Evolutionary conservation across 805 yeast species (phyloP).

Genomic region (Brettanomyces nanus): DNA sequence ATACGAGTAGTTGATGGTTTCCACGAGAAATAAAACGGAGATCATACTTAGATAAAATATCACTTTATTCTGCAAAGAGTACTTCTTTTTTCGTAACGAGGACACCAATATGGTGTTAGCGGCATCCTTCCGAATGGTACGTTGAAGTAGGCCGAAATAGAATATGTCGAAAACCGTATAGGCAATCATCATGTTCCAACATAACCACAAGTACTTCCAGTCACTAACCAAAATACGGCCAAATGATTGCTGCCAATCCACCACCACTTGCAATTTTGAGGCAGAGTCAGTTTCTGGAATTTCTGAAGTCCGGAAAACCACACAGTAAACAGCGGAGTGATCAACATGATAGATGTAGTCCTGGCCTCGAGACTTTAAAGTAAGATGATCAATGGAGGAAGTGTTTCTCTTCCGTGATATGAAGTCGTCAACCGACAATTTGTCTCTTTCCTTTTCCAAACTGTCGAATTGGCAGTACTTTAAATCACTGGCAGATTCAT

Average conservation of each 20-base stretch:
- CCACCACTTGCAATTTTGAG: constrained; percentile 9
- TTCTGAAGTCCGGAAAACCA: constrained; percentile 14
- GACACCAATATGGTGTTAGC: constrained; percentile 15
- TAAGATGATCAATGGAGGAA: constrained; percentile 14
- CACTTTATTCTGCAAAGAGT: constrained; percentile 21
- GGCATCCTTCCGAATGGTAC: constrained; percentile 9
- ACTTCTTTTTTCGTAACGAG: constrained; percentile 13
- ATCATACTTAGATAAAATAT: constrained; percentile 14
- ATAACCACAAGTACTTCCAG: constrained; percentile 18
- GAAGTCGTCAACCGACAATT: constrained; percentile 12
- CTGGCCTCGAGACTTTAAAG: constrained; percentile 2
- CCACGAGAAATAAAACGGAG: constrained; percentile 12
- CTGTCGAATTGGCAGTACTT: constrained; percentile 17
- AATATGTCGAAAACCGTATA: constrained; percentile 12
- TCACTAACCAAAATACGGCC: constrained; percentile 24
- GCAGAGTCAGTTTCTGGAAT: constrained; percentile 7
- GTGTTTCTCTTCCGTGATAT: constrained; percentile 11
- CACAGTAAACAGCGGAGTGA: constrained; percentile 21
- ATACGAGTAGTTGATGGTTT: constrained; percentile 10
- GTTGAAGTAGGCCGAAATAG: constrained; percentile 12
- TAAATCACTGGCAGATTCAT: constrained; percentile 18
- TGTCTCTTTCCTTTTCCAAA: constrained; percentile 8
- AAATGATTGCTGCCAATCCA: constrained; percentile 27
- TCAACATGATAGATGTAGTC: constrained; percentile 10
- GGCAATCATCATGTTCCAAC: constrained; percentile 14